Evolutionary conservation across 805 yeast genomes (phyloP).

Genomic region (Saturnispora zaruensis): DNA sequence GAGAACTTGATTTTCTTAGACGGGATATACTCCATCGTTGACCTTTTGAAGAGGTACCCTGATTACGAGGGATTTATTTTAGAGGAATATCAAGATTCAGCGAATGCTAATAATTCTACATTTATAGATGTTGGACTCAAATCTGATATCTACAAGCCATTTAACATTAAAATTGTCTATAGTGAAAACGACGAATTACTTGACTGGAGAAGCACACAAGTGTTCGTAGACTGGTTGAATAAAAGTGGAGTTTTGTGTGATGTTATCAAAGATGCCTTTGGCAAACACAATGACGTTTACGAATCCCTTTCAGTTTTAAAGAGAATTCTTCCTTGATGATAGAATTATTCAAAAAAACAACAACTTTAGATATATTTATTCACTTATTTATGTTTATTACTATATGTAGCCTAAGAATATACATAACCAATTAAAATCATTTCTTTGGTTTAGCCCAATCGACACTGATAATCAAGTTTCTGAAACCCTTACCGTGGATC

Average conservation of each 20-base stretch:
- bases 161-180: constrained; percentile 40
- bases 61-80: constrained; percentile 45
- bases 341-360: background rate
- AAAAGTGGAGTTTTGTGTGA: constrained; percentile 12
- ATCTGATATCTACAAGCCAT: constrained; percentile 6
- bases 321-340: background rate
- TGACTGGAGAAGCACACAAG: constrained; percentile 39
- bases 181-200: constrained; percentile 63
- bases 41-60: constrained; percentile 54
- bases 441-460: constrained; percentile 48
- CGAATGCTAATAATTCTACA: constrained; percentile 18
- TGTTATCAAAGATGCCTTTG: constrained; percentile 34
- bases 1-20: constrained; percentile 40
- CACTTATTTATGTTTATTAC: background rate
- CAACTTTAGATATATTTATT: background rate
- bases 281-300: constrained; percentile 62
- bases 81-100: constrained; percentile 40
- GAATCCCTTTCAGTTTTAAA: constrained; percentile 29
- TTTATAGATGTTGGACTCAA: constrained; percentile 5
- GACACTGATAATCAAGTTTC: constrained; percentile 69
- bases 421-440: background rate
- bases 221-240: constrained; percentile 30
- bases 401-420: background rate
- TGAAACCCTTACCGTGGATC: constrained; percentile 87
- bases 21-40: constrained; percentile 56